Base-by-base conservation (phyloP, 306 rosid species). In the Vicia faba region DNA sequence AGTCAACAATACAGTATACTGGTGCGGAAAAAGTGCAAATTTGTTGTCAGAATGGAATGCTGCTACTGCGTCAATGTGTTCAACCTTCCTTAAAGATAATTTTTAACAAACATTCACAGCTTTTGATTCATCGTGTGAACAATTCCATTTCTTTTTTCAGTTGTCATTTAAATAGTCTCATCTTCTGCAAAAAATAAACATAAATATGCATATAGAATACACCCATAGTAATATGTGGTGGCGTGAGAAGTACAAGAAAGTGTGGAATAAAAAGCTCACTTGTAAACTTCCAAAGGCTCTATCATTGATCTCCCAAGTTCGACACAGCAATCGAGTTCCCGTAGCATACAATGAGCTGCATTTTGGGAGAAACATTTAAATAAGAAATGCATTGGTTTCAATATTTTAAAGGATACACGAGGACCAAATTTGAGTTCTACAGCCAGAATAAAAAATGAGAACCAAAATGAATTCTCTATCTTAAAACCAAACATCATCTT, bases 281-380 rank as follows among this genome's bases (percentile, higher is more conserved):
- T 93, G 97, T 84, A 93, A 84, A 88, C 81, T 93, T 38, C 87
- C 88, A 74, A 93, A 89, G 75, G 88, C 91, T 73, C 98, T 87
- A 71, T 89, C 97, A 75, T 93, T 88, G 77, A 64, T 83, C 80
- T 93, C 98, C 98, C 98, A 93, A 66, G 97, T 89, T 80, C 75
- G 96, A 79, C 96, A 93, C 31, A 93, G 91, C 83, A 93, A 81
- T 73, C 97, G 89, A 66, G 74, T 80, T 38, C 96, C 97, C 23
- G 90, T 86, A 66, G 97, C 89, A 80, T 84, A 81, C 74, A 93
- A 79, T 0, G 88, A 70, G 77, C 98, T 93, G 90, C 65, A 78
- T 44, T 63, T 15, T 29, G 20, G 62, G 51, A 12, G 23, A 59
- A 36, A 60, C 64, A 80, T 70, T 41, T 43, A 9, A 61, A 58